Conservation (phyloP, 1,284 basidiomycete genomes). For the Thelephora terrestris region DNA sequence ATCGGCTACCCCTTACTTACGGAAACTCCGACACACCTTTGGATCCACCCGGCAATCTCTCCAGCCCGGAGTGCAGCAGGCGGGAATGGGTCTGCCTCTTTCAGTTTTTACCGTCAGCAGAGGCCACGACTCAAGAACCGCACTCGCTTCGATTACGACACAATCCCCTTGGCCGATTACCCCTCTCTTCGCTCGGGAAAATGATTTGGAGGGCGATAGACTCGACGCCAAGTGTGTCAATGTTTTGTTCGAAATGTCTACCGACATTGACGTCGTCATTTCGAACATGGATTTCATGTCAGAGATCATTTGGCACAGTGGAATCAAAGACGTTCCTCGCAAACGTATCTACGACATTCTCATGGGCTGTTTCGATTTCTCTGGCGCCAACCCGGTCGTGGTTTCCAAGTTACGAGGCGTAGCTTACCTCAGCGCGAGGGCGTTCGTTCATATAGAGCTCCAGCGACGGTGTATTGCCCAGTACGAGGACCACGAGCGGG, state of each 20-base stretch:
- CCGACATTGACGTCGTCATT: not conserved
- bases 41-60: no score
- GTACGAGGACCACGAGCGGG: no score
- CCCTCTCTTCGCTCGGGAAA: not conserved
- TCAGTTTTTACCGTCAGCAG: no score
- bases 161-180: not conserved
- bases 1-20: not conserved
- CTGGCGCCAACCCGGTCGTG: no score
- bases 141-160: not conserved
- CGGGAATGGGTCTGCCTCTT: no score
- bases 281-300: not conserved
- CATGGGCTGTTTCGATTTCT: no score
- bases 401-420: not conserved
- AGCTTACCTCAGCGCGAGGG: not conserved
- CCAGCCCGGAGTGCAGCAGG: no score
- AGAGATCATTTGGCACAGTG: not conserved
- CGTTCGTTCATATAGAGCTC: no score
- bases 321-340: not conserved
- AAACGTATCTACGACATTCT: no score
- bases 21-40: not conserved
- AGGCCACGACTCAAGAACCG: no score
- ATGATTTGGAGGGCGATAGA: not conserved
- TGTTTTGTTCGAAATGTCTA: not conserved
- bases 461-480: no score
- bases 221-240: not conserved